Conservation (phyloP, 1,284 basidiomycete genomes). For the Golubevia sp. region DNA sequence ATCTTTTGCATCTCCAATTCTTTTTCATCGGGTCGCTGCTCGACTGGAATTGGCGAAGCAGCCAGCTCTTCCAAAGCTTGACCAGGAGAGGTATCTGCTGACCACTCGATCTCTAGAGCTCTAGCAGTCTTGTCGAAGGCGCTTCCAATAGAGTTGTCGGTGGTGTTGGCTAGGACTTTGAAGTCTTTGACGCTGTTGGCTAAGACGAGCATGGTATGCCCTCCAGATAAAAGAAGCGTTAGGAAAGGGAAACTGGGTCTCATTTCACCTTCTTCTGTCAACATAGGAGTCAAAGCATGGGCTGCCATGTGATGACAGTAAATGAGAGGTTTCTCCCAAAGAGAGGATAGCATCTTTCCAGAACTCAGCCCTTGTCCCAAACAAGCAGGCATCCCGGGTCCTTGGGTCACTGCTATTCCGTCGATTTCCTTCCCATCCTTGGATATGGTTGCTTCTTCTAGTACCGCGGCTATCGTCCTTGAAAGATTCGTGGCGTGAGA, state of each 20-base stretch:
- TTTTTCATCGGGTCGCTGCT: slow-evolving; percentile 3
- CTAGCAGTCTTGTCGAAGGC: slow-evolving; percentile 55
- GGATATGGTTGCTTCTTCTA: slow-evolving; percentile 19
- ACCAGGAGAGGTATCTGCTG: slow-evolving; percentile 24
- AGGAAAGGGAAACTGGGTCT: slow-evolving; percentile 40
- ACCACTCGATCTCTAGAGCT: slow-evolving; percentile 42
- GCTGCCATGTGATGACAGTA: slow-evolving; percentile 54
- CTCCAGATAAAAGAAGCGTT: slow-evolving; percentile 51
- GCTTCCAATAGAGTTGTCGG: slow-evolving; percentile 50
- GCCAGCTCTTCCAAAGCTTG: slow-evolving; percentile 41
- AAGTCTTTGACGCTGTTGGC: slow-evolving; percentile 25
- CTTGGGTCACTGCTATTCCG: slow-evolving; percentile 54
- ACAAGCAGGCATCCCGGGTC: slow-evolving; percentile 52
- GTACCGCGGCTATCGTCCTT: slow-evolving; percentile 25
- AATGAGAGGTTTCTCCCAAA: slow-evolving; percentile 39
- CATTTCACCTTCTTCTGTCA: slow-evolving; percentile 10
- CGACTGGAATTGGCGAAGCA: too few relatives aligned
- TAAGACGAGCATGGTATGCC: slow-evolving; percentile 53
- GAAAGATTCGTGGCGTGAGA: slow-evolving; percentile 41
- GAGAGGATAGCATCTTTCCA: slow-evolving; percentile 41
- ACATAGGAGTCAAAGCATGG: neutral
- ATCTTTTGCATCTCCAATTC: neutral
- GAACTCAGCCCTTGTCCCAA: slow-evolving; percentile 39
- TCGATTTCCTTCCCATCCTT: slow-evolving; percentile 22
- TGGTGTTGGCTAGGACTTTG: slow-evolving; percentile 39